Percentiles rank a stretch among this genome's conserved stretches.
phyloP scores from a whole-genome alignment of 2,329 filamentous ascomycete genomes.

The Ophiostoma sp. region DNA sequence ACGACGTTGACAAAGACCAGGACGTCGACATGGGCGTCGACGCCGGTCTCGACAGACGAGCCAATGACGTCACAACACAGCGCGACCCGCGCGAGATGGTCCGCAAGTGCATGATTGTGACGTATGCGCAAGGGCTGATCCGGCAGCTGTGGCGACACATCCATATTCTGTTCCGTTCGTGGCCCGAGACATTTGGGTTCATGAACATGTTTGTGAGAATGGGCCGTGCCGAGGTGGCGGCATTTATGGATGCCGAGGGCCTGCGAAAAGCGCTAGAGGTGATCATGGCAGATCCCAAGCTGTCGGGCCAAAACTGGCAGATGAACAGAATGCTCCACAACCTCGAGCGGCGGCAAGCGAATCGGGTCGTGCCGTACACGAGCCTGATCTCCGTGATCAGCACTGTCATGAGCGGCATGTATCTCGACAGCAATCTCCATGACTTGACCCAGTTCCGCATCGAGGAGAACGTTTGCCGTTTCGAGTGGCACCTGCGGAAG shows the following conservation, averaged over 20 bases:
- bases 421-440: constrained; percentile 16
- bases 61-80: background rate
- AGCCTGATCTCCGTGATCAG: constrained; percentile 48
- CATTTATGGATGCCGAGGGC: constrained; percentile 58
- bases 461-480: constrained; percentile 34
- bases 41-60: background rate
- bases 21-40: constrained; percentile 22
- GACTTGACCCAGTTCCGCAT: constrained; percentile 30
- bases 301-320: constrained; percentile 34
- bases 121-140: constrained; percentile 20
- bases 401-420: constrained; percentile 41
- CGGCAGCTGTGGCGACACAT: constrained; percentile 54
- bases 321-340: constrained; percentile 51
- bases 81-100: background rate
- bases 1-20: constrained; percentile 29
- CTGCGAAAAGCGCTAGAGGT: constrained; percentile 55
- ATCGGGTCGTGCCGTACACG: constrained; percentile 51
- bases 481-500: constrained; percentile 23
- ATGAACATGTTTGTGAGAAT: constrained; percentile 60
- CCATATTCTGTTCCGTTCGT: constrained; percentile 57
- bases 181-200: constrained; percentile 73
- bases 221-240: constrained; percentile 52
- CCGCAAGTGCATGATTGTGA: constrained; percentile 32
- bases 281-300: constrained; percentile 50
- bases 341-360: constrained; percentile 50